phyloP scores from a whole-genome alignment of 805 yeast species.

The Wickerhamiella azymoides region DNA sequence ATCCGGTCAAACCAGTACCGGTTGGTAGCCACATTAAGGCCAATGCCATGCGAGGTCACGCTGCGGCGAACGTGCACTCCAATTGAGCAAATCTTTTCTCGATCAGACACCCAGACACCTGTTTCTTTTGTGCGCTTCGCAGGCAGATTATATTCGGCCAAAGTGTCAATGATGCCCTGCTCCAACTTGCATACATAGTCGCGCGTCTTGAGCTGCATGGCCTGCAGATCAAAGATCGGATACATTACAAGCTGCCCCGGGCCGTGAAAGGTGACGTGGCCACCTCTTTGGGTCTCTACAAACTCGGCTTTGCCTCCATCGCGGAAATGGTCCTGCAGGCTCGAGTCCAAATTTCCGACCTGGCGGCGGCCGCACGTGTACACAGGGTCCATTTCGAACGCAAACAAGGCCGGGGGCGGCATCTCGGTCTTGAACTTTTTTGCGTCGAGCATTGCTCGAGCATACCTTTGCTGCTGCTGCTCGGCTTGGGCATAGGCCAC shows the following conservation, averaged over 20 bases:
- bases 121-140: slow-evolving; percentile 53
- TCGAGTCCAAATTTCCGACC: slow-evolving; percentile 33
- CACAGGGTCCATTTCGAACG: slow-evolving; percentile 75
- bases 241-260: slow-evolving; percentile 88
- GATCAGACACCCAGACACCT: slow-evolving; percentile 67
- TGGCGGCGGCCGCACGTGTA: slow-evolving; percentile 89
- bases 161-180: slow-evolving; percentile 37
- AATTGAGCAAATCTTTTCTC: slow-evolving; percentile 67
- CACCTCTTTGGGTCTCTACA: slow-evolving; percentile 80
- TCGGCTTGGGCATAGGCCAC: slow-evolving; percentile 6
- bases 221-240: slow-evolving; percentile 56
- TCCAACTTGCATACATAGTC: slow-evolving; percentile 58
- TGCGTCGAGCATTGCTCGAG: slow-evolving; percentile 9
- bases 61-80: slow-evolving; percentile 79
- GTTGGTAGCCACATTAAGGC: slow-evolving; percentile 66
- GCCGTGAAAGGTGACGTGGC: slow-evolving; percentile 94
- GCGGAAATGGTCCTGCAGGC: slow-evolving; percentile 19
- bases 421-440: neutral
- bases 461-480: slow-evolving; percentile 3
- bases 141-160: slow-evolving; percentile 31
- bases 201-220: slow-evolving; percentile 44
- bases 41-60: slow-evolving; percentile 80
- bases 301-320: slow-evolving; percentile 34
- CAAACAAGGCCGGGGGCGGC: slow-evolving; percentile 26
- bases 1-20: slow-evolving; percentile 54